Evolutionary conservation across 805 yeast species (phyloP).

Genomic region (Ogataea wickerhamii): DNA sequence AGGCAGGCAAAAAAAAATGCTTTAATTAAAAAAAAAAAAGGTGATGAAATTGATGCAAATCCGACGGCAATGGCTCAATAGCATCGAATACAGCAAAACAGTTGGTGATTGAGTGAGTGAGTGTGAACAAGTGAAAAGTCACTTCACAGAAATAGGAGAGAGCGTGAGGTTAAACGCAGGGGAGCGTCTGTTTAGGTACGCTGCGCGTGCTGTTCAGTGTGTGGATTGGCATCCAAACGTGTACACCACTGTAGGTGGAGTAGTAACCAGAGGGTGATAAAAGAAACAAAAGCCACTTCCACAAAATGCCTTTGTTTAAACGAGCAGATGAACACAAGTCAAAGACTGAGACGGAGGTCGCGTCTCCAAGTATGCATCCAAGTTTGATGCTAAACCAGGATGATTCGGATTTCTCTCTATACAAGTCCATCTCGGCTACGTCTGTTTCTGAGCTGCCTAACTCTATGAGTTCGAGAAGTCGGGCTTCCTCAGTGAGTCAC

Average conservation of each 20-base stretch:
- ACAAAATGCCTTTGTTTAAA: conserved; percentile 19
- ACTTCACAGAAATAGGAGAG: too few species aligned
- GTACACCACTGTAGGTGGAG: background rate
- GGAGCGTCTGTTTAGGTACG: background rate
- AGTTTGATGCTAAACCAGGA: conserved; percentile 16
- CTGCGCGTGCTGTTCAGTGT: background rate
- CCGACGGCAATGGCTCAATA: too few species aligned
- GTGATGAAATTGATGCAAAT: too few species aligned
- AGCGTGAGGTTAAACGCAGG: too few species aligned
- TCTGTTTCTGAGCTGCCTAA: conserved; percentile 18
- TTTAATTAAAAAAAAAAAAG: too few species aligned
- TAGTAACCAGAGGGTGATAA: background rate
- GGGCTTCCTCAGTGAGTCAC: conserved; percentile 29
- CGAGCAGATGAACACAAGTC: conserved; percentile 11
- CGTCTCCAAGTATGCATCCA: conserved; percentile 15
- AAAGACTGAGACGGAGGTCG: conserved; percentile 1
- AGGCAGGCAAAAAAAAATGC: too few species aligned
- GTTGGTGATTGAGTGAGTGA: too few species aligned
- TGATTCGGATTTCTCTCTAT: conserved; percentile 26
- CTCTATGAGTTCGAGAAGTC: conserved; percentile 17
- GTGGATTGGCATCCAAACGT: background rate
- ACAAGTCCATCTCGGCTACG: conserved; percentile 20
- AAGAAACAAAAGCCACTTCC: too few species aligned
- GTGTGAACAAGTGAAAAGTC: too few species aligned
- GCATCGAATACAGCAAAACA: too few species aligned